These are phyloP conservation scores for Sonneratia alba DNA, from an alignment of 345 rosid species.

Conservation along the genomic window DNA sequence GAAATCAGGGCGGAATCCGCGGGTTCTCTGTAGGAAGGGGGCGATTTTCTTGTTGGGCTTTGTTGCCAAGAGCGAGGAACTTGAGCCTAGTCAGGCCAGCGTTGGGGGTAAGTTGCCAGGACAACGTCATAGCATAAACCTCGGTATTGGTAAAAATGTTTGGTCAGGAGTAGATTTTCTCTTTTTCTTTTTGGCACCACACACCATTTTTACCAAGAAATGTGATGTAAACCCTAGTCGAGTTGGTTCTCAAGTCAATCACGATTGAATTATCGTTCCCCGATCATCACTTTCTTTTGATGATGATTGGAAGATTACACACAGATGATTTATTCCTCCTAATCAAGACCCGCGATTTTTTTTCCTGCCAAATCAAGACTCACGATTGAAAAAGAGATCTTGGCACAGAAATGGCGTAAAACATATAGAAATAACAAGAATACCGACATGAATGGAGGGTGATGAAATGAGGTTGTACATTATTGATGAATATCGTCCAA, in stretches of 20 bases:
- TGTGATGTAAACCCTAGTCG: too few species aligned
- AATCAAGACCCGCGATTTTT: too few species aligned
- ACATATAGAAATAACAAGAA: too few species aligned
- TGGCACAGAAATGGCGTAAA: background rate
- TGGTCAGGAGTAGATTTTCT: conserved; percentile 3
- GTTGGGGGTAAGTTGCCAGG: conserved; percentile 15
- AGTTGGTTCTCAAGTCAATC: too few species aligned
- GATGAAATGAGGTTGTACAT: too few species aligned
- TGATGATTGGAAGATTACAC: background rate
- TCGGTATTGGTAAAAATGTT: conserved; percentile 8
- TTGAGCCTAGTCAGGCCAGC: conserved; percentile 24
- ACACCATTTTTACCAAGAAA: too few species aligned
- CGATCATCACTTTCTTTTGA: background rate
- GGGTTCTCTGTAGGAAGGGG: conserved; percentile 7
- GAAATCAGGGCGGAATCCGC: background rate
- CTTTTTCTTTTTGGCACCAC: background rate
- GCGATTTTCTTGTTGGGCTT: background rate
- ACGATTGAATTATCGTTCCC: background rate
- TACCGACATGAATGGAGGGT: too few species aligned
- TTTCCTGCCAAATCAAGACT: background rate
- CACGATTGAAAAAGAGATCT: background rate
- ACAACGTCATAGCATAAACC: conserved; percentile 19
- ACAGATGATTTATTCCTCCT: background rate
- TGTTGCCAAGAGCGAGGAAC: conserved; percentile 11
- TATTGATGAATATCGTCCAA: too few species aligned